These are phyloP conservation scores for Gymnopilus junonius DNA, from an alignment of 768 basidiomycete species.

Conservation along the genomic window DNA sequence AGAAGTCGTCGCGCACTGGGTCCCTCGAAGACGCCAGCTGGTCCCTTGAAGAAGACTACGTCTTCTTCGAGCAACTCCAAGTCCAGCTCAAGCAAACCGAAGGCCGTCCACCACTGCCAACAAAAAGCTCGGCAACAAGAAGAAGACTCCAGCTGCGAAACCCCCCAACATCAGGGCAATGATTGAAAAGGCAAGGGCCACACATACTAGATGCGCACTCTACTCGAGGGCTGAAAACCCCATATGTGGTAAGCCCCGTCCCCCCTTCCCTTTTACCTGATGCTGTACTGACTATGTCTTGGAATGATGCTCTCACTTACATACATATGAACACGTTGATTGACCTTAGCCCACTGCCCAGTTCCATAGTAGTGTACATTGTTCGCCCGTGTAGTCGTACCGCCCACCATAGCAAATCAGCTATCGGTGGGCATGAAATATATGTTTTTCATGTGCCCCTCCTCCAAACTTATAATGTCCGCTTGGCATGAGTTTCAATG, in stretches of 20 bases:
- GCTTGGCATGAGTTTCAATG: not conserved
- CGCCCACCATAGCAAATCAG: not conserved
- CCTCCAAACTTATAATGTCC: no score
- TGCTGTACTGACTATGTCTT: no score
- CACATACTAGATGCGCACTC: no score
- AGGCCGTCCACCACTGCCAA: not conserved
- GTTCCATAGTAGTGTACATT: not conserved
- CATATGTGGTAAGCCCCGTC: no score
- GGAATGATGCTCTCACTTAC: no score
- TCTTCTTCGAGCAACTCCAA: not conserved
- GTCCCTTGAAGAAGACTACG: no score
- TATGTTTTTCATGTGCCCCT: no score
- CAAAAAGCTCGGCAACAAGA: not conserved
- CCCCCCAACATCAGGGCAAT: not conserved
- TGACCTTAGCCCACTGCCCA: not conserved
- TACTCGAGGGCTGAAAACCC: no score
- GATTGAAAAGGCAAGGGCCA: not conserved
- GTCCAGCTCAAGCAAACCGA: not conserved
- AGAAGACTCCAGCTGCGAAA: not conserved
- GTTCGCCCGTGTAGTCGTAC: not conserved
- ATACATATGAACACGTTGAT: no score
- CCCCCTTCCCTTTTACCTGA: no score
- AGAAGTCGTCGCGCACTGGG: not conserved
- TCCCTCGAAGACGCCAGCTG: not conserved
- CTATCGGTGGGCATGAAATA: no score